phyloP scores from a whole-genome alignment of 2,329 filamentous ascomycete species.

The Pseudogymnoascus sp. region DNA sequence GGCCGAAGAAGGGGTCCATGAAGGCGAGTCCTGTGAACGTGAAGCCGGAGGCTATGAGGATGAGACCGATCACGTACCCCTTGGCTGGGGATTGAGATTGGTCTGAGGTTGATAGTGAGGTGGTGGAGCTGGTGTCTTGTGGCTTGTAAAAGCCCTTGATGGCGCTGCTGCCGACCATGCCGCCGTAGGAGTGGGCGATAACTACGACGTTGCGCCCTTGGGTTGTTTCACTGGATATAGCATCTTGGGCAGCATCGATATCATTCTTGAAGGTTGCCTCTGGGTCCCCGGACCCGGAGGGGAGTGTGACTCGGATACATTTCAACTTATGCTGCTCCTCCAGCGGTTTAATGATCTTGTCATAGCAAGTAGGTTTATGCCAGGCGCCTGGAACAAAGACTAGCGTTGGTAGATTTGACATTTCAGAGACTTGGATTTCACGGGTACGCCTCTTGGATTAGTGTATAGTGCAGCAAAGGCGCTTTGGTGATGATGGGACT shows the following conservation, averaged over 20 bases:
- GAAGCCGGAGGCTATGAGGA: conserved; percentile 36
- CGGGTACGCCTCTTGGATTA: background rate
- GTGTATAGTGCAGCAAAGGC: background rate
- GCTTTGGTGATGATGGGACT: background rate
- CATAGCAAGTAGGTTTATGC: conserved; percentile 34
- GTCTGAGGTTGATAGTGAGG: conserved; percentile 1
- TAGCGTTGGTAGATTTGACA: conserved; percentile 29
- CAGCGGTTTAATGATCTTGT: conserved; percentile 32
- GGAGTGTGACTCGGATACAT: conserved; percentile 31
- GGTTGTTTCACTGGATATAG: conserved; percentile 29
- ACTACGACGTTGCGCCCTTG: conserved; percentile 37
- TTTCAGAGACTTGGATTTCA: background rate
- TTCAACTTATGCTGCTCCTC: conserved; percentile 28
- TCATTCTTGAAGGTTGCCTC: conserved; percentile 35
- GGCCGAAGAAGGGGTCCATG: conserved; percentile 33
- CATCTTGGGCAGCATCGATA: conserved; percentile 32
- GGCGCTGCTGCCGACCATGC: conserved; percentile 33
- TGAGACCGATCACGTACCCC: conserved; percentile 35
- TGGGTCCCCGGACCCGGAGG: conserved; percentile 31
- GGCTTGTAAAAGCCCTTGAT: conserved; percentile 34
- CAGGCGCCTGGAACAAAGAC: conserved; percentile 37
- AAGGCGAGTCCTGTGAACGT: conserved; percentile 32
- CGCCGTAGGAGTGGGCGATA: conserved; percentile 41
- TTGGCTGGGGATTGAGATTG: background rate
- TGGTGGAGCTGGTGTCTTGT: conserved; percentile 19